These are phyloP conservation scores for Pulveroboletus sp. DNA, from an alignment of 768 basidiomycete genomes.

Conservation along the genomic window DNA sequence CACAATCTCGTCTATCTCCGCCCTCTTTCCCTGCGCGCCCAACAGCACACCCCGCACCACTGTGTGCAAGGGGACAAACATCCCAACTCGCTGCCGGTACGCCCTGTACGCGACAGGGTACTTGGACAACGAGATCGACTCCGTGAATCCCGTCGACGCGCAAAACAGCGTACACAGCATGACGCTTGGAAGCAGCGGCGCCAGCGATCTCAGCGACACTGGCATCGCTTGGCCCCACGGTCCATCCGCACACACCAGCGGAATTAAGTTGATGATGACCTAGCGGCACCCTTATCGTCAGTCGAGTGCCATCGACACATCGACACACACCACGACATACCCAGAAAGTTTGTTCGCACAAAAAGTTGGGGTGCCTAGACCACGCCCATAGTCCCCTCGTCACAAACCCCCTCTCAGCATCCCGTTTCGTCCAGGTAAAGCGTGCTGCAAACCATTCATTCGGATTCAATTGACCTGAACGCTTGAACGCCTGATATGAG, in stretches of 20 bases:
- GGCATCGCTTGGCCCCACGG: conserved; percentile 21
- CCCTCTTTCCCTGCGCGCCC: conserved; percentile 34
- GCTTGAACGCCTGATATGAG: conserved; percentile 79
- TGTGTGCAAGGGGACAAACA: conserved; percentile 60
- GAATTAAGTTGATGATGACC: conserved; percentile 67
- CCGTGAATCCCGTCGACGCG: conserved; percentile 74
- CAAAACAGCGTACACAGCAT: conserved; percentile 68
- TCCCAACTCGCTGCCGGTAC: conserved; percentile 75
- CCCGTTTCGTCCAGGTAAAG: conserved; percentile 61
- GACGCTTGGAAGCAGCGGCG: conserved; percentile 50
- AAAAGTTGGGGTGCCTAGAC: conserved; percentile 88
- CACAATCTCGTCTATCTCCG: conserved; percentile 37
- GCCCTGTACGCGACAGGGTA: conserved; percentile 65
- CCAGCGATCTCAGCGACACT: conserved; percentile 26
- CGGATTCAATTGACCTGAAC: conserved; percentile 30
- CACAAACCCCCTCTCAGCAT: conserved; percentile 75
- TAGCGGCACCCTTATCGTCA: conserved; percentile 22
- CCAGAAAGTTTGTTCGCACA: conserved; percentile 88
- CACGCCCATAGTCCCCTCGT: conserved; percentile 84
- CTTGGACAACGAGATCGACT: conserved; percentile 71
- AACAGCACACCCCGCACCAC: conserved; percentile 41
- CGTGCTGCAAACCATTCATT: conserved; percentile 62
- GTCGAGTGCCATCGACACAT: not conserved
- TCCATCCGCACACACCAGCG: conserved; percentile 44
- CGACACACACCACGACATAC: conserved; percentile 34